Percentiles rank a stretch among this genome's conserved stretches.
Conservation (phyloP, 139 green algal genomes). For the Chlorella sp. region DNA sequence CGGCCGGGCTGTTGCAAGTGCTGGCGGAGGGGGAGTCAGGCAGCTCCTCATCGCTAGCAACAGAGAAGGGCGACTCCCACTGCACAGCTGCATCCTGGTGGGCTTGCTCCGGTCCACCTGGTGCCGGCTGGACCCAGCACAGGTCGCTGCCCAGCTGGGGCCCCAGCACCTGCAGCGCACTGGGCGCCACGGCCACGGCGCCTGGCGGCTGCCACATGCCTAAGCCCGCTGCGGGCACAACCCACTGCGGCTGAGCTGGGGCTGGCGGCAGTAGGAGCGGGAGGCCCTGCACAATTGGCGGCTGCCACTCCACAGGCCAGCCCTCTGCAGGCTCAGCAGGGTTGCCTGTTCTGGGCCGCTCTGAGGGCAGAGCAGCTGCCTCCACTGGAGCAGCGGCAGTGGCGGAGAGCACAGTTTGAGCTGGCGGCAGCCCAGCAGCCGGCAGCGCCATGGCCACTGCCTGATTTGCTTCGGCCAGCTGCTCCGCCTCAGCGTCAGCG, state of each 20-base stretch:
- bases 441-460: too few species aligned
- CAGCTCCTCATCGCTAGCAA: neutral
- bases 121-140: neutral
- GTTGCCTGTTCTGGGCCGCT: neutral
- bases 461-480: too few species aligned
- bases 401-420: neutral
- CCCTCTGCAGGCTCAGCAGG: neutral
- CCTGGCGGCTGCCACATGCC: neutral
- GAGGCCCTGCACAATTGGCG: neutral
- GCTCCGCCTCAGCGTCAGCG: too few species aligned
- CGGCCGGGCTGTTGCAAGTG: neutral
- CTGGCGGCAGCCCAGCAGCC: too few species aligned
- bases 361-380: neutral
- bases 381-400: neutral
- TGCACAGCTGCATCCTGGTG: too few species aligned
- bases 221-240: neutral
- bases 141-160: neutral
- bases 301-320: conserved; percentile 4
- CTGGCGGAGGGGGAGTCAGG: neutral
- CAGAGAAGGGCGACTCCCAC: neutral
- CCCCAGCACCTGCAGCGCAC: neutral
- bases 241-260: neutral
- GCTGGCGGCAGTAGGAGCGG: neutral
- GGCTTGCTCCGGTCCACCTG: too few species aligned
- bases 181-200: neutral